Evolutionary conservation across 1,139 yeast genomes (phyloP), one percentile per base, ranked within the genome.

Genomic region (Spencermartinsiella ligniputridi): DNA sequence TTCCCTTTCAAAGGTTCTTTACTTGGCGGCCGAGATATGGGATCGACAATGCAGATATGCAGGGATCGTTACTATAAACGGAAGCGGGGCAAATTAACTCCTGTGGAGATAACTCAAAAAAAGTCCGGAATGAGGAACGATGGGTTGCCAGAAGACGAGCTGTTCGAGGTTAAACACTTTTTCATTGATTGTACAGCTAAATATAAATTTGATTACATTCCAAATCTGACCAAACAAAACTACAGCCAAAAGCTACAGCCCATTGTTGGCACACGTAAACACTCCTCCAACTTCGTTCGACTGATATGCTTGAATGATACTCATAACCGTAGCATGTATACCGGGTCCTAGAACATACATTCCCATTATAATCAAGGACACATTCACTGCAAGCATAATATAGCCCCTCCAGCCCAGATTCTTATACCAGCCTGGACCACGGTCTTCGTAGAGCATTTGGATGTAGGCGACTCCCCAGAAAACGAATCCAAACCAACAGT

Each of bases 381-480:
- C 47, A 50, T 75, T 72, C 40, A 67, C 40, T 6, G 63, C 46
- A 29, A 68, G 63, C 51, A 64, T 47, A 30, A 53, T 16, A 41
- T 45, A 32, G 20, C 55, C 69, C 46, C 52, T 36, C 3, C 40
- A 24, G 4, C 57, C 52, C 38, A 65, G 55, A 8, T 44, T 41
- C 16, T 50, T 49, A 54, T 57, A 63, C 55, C 70, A 59, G 30
- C 61, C 64, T 16, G 54, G 49, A 9, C 55, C 56, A 29, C 54
- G 51, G 17, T 52, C 55, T 40, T 61, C 61, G 22, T 51, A 51
- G 15, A 64, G 50, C 45, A 63, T 48, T 30, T 53, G 71, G 56
- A 78, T 69, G 59, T 61, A 78, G 0, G 83, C 83, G 29, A 76
- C 71, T n/a, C 81, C 82, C 83, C 83, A 79, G 55, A 78, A 79